Evolutionary conservation across 176 grass and related monocot genomes (phyloP).

Genomic region (Rhynchospora pubera): DNA sequence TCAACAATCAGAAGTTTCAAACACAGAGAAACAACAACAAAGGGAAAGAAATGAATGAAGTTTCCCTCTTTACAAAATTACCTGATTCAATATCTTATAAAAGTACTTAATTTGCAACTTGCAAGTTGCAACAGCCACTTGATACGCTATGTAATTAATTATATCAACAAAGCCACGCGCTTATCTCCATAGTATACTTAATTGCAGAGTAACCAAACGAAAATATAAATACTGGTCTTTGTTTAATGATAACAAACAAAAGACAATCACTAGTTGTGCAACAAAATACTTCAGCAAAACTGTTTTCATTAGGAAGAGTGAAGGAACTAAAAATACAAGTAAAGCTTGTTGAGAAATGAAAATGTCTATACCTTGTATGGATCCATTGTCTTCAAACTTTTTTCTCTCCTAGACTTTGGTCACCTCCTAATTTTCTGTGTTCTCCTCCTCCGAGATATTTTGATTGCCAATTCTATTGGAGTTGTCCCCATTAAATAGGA

Average conservation of each 20-base stretch:
- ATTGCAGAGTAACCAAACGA: background rate
- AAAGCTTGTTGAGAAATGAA: background rate
- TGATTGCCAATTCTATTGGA: background rate
- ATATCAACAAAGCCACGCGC: background rate
- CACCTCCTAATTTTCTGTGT: background rate
- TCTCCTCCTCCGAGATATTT: background rate
- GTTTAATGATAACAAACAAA: background rate
- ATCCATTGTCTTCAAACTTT: slow-evolving; percentile 21
- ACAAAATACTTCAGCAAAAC: background rate
- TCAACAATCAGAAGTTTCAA: background rate
- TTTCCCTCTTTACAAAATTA: background rate
- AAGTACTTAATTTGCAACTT: background rate
- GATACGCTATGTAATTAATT: background rate
- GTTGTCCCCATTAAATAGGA: slow-evolving; percentile 15
- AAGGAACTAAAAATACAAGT: background rate
- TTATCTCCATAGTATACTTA: background rate
- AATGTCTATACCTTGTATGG: slow-evolving; percentile 22
- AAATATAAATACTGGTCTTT: background rate
- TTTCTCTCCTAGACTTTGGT: background rate
- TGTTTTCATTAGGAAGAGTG: background rate
- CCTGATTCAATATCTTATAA: background rate
- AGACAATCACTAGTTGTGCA: background rate
- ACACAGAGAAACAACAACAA: background rate
- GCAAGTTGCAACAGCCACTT: background rate
- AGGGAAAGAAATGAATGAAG: background rate